Percentiles rank a stretch among this genome's conserved stretches.
These are phyloP conservation scores for Rhodotorula mucilaginosa DNA, from an alignment of 1,284 basidiomycete species.

Conservation along the genomic window DNA sequence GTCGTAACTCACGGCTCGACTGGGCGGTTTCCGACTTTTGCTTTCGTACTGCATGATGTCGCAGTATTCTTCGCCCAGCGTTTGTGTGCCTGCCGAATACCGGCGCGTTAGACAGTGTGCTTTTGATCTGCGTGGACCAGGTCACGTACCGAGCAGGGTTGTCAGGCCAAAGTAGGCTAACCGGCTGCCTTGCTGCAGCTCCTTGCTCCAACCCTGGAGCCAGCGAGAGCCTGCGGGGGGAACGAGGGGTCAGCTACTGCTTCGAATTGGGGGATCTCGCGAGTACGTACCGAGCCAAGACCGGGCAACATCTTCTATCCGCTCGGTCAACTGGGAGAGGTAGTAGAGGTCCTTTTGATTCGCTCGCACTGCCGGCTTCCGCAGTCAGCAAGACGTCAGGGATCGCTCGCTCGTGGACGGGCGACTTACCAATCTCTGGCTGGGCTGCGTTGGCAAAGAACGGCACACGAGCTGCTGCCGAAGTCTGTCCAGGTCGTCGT, in stretches of 20 bases:
- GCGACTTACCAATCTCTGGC: slow-evolving; percentile 46
- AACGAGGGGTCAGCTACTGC: neutral
- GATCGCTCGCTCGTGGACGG: too few relatives aligned
- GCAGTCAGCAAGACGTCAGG: too few relatives aligned
- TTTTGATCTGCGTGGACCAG: rapidly evolving
- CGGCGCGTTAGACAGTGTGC: neutral
- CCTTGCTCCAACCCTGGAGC: slow-evolving; percentile 45
- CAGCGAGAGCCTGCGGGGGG: slow-evolving; percentile 44
- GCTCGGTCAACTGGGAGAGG: slow-evolving; percentile 46
- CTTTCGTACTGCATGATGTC: slow-evolving; percentile 47
- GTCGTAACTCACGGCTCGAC: slow-evolving; percentile 35
- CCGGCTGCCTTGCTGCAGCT: slow-evolving; percentile 46
- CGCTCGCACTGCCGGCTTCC: slow-evolving; percentile 43
- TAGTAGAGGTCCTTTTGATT: slow-evolving; percentile 51
- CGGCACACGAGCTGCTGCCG: slow-evolving; percentile 25
- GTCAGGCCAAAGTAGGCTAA: slow-evolving; percentile 49
- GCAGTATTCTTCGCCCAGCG: slow-evolving; percentile 52
- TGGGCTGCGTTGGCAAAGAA: slow-evolving; percentile 48
- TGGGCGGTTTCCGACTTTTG: slow-evolving; percentile 43
- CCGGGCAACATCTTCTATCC: slow-evolving; percentile 47
- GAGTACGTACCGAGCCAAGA: slow-evolving; percentile 43
- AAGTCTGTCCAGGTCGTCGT: neutral
- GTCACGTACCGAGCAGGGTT: slow-evolving; percentile 41
- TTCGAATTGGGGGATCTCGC: rapidly evolving
- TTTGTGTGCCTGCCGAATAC: slow-evolving; percentile 47